Evolutionary conservation across 1,284 basidiomycete genomes (phyloP).

Genomic region (Tylopilus sp.): DNA sequence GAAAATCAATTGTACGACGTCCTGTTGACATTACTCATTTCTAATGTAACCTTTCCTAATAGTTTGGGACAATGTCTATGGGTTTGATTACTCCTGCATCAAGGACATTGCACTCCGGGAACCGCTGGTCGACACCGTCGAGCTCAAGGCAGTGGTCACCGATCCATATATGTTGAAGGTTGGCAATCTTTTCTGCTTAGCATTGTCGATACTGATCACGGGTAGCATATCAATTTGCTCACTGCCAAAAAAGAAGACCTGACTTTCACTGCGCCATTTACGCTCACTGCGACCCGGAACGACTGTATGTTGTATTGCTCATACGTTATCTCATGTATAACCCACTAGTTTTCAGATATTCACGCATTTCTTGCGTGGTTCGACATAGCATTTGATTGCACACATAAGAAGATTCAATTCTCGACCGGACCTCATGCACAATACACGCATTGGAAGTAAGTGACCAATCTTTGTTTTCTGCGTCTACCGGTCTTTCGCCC

Average conservation of each 20-base stretch:
- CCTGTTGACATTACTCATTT: not conserved
- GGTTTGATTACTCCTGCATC: conserved; percentile 99
- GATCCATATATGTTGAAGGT: conserved; percentile 87
- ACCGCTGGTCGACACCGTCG: conserved; percentile 97
- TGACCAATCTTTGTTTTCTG: conserved; percentile 15
- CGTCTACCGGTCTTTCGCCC: not conserved
- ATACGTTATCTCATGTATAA: conserved; percentile 2
- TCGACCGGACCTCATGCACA: conserved; percentile 94
- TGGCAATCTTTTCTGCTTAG: conserved; percentile 8
- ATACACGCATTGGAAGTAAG: conserved; percentile 96
- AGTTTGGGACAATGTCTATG: conserved; percentile 99
- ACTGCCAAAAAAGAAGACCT: conserved; percentile 97
- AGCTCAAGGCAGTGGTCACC: conserved; percentile 88
- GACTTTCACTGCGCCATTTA: conserved; percentile 80
- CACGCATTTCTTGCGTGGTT: conserved; percentile 99
- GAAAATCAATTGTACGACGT: conserved; percentile 87
- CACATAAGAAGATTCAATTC: conserved; percentile 95
- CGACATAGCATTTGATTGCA: conserved; percentile 93
- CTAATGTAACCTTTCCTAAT: conserved; percentile 6
- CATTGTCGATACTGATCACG: conserved; percentile 8
- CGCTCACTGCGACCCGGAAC: conserved; percentile 80
- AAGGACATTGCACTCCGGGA: conserved; percentile 97
- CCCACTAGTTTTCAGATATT: conserved; percentile 55
- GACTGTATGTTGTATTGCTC: conserved; percentile 66
- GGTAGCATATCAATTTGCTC: conserved; percentile 82